phyloP scores from a whole-genome alignment of 2,329 filamentous ascomycete genomes.

The Tolypocladium cylindrosporum region DNA sequence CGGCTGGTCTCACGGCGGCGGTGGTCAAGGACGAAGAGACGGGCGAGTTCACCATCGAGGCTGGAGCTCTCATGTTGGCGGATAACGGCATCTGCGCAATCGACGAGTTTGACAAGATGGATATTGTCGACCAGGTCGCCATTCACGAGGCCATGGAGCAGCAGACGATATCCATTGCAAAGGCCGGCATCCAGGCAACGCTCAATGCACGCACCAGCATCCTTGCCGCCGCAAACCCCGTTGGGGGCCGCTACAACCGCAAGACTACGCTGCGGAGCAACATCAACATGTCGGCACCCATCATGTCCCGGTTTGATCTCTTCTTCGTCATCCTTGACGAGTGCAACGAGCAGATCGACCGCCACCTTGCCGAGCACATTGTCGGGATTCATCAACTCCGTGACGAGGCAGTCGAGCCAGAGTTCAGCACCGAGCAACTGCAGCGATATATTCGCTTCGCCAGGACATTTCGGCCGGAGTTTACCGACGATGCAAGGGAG shows the following conservation, averaged over 20 bases:
- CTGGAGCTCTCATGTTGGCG: slow-evolving; percentile 93
- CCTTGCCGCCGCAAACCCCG: slow-evolving; percentile 89
- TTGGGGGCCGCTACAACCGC: slow-evolving; percentile 93
- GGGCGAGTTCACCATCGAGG: slow-evolving; percentile 97
- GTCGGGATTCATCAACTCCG: slow-evolving; percentile 87
- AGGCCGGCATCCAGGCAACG: slow-evolving; percentile 95
- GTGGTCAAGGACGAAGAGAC: slow-evolving; percentile 98
- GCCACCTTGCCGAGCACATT: slow-evolving; percentile 88
- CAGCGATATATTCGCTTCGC: slow-evolving; percentile 97
- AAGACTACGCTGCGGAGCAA: slow-evolving; percentile 89
- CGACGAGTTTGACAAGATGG: slow-evolving; percentile 99
- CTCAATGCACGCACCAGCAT: slow-evolving; percentile 93
- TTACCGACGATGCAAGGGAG: slow-evolving; percentile 77
- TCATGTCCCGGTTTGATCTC: slow-evolving; percentile 98
- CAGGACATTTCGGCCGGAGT: slow-evolving; percentile 85
- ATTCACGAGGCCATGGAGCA: slow-evolving; percentile 99
- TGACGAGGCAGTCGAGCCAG: slow-evolving; percentile 82
- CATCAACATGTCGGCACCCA: slow-evolving; percentile 97
- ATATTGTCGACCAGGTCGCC: slow-evolving; percentile 90
- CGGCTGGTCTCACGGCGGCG: slow-evolving; percentile 91
- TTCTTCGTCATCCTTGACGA: slow-evolving; percentile 98
- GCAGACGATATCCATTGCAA: slow-evolving; percentile 97
- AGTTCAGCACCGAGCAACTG: slow-evolving; percentile 92
- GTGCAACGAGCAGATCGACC: slow-evolving; percentile 85
- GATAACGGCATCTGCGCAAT: slow-evolving; percentile 97